Percentiles rank a stretch among this genome's conserved stretches.
Evolutionary conservation across 202 grass and related monocot species (phyloP).

Genomic region (Carex sylvatica): DNA sequence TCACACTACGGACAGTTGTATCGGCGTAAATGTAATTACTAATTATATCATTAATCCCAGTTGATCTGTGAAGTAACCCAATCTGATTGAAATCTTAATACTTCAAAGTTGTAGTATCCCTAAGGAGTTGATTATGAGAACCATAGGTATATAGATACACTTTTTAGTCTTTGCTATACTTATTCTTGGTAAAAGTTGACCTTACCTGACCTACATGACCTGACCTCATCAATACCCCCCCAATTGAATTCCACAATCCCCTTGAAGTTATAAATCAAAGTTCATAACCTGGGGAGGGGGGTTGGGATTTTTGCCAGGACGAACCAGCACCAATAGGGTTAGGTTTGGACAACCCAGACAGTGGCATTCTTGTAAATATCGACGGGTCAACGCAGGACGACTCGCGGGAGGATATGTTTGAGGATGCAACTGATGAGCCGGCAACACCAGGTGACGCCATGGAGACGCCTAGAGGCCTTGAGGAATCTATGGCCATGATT

Average conservation of each 20-base stretch:
- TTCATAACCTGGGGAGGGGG: constrained; percentile 12
- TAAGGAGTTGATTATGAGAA: background rate
- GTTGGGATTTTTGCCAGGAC: constrained; percentile 13
- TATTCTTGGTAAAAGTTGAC: background rate
- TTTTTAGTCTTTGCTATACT: background rate
- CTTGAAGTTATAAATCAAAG: constrained; percentile 9
- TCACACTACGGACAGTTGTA: background rate
- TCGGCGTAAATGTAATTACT: background rate
- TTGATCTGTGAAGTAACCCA: background rate
- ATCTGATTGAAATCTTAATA: constrained; percentile 2
- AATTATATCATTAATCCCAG: background rate
- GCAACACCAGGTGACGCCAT: constrained; percentile 7
- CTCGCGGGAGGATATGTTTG: constrained; percentile 60
- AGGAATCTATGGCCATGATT: constrained; percentile 81
- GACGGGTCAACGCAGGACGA: constrained; percentile 43
- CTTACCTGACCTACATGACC: background rate
- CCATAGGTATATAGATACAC: background rate
- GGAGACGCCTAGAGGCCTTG: constrained; percentile 47
- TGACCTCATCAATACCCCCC: background rate
- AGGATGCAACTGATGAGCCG: constrained; percentile 74
- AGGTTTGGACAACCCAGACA: constrained; percentile 45
- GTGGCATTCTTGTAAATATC: constrained; percentile 77
- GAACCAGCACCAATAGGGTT: constrained; percentile 4
- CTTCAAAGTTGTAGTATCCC: background rate
- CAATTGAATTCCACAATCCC: background rate